Conservation (phyloP, 176 grass and related monocot species). For the Thinopyrum elongatum region DNA sequence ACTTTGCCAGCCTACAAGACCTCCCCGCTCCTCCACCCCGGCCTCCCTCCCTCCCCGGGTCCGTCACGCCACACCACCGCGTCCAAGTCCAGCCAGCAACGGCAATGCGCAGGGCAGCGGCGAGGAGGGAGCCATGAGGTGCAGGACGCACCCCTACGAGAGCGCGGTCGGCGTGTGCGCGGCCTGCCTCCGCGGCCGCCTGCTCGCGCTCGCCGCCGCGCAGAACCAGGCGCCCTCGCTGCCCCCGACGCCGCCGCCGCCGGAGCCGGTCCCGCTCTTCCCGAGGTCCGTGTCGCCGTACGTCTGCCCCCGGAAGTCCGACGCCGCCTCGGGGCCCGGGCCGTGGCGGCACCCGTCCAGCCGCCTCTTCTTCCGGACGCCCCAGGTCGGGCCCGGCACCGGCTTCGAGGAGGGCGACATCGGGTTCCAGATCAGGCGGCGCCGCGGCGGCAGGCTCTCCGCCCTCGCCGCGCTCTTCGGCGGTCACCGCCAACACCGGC, state of each 20-base stretch:
- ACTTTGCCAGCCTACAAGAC: neutral
- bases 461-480: constrained; percentile 55
- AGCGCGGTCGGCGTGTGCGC: constrained; percentile 72
- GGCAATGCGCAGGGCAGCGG: neutral
- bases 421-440: constrained; percentile 28
- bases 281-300: constrained; percentile 58
- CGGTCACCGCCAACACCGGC: neutral
- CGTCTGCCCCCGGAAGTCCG: constrained; percentile 42
- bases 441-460: constrained; percentile 43
- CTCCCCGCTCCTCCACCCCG: neutral
- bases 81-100: neutral
- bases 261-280: constrained; percentile 2
- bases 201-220: constrained; percentile 60
- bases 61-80: too few relatives aligned
- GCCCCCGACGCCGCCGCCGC: neutral
- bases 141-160: constrained; percentile 73
- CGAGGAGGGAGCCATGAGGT: constrained; percentile 51
- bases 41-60: neutral
- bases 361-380: constrained; percentile 70
- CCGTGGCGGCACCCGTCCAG: constrained; percentile 23
- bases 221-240: constrained; percentile 64
- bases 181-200: constrained; percentile 82
- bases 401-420: constrained; percentile 43
- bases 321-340: neutral
- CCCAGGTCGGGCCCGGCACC: constrained; percentile 36